Evolutionary conservation across 78 protist species (phyloP), one percentile per base, ranked within the genome.

Genomic region (Tieghemostelium lacteum): DNA sequence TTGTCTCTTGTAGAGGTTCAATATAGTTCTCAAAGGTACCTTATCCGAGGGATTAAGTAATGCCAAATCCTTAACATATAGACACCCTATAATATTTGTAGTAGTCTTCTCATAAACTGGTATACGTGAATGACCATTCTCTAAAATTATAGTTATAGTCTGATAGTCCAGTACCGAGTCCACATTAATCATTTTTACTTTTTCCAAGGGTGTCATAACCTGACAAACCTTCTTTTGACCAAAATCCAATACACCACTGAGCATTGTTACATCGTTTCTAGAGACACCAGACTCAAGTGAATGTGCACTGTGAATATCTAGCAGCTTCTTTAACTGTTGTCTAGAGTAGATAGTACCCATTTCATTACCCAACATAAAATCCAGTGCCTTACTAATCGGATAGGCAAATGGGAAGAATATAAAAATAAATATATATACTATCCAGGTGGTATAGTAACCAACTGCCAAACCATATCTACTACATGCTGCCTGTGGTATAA

Each of bases 61-160:
- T 17, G 96, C 87, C 49, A 97, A 93, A 63, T 96, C 97, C 52
- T 96, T 96, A 49, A 89, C 72, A 37, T 87, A 85, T 5, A 97
- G 87, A 39, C 97, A 61, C 0, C 98, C 98, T 2, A 95, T 73
- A 29, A 97, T 75, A 69, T 92, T 91, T 20, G 60, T 2, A 20
- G 66, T 57, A 2, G 29, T 54, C 16, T 39, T 55, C 3, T 86
- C 86, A 65, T 80, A 97, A 16, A 97, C 97, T 2, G 99, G 99
- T 14, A 98, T 80, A 40, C 99, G 95, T 28, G 85, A 55, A 91
- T 96, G 96, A 8, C 98, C 97, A 75, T 54, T 45, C 60, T 94
- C 93, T 28, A 95, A 61, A 40, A 94, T 89, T 8, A 20, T 40
- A 19, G 61, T 64, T 34, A 92, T 26, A 12, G 89, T 78, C 49